Percentiles rank a stretch among this genome's conserved stretches.
These are phyloP conservation scores for Sporodiniella umbellata DNA, from an alignment of 371 early-diverging fungal species.

Conservation along the genomic window DNA sequence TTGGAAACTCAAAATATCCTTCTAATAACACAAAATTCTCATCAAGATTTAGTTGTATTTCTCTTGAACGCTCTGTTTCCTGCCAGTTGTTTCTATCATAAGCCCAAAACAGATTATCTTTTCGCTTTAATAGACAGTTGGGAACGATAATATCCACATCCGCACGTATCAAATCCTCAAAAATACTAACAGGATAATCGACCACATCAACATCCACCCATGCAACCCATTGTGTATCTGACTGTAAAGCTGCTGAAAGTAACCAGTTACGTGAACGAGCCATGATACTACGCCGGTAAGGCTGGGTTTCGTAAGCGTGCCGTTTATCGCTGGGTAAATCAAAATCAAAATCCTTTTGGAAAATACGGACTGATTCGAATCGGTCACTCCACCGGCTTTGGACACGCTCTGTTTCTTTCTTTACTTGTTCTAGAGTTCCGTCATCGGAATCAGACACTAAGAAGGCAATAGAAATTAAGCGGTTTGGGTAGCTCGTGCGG, in stretches of 20 bases:
- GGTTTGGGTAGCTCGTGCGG: slow-evolving; percentile 48
- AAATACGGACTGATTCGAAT: slow-evolving; percentile 47
- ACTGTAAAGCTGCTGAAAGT: slow-evolving; percentile 43
- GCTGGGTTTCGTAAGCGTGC: slow-evolving; percentile 52
- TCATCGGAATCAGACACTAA: slow-evolving; percentile 60
- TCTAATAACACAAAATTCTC: slow-evolving; percentile 38
- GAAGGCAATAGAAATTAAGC: slow-evolving; percentile 54
- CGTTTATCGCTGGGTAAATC: slow-evolving; percentile 46
- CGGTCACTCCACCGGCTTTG: slow-evolving; percentile 22
- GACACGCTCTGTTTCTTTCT: slow-evolving; percentile 27
- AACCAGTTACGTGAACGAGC: slow-evolving; percentile 57
- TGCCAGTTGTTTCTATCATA: slow-evolving; percentile 70
- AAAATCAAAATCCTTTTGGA: slow-evolving; percentile 57
- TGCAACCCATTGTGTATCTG: slow-evolving; percentile 57
- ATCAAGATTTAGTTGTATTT: slow-evolving; percentile 50
- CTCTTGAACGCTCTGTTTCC: slow-evolving; percentile 53
- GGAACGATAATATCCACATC: slow-evolving; percentile 66
- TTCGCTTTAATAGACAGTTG: slow-evolving; percentile 48
- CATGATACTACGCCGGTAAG: slow-evolving; percentile 53
- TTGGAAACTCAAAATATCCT: slow-evolving; percentile 46
- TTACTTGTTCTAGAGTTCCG: slow-evolving; percentile 40
- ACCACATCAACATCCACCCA: slow-evolving; percentile 63
- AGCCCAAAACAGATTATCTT: slow-evolving; percentile 42
- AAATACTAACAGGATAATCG: slow-evolving; percentile 51
- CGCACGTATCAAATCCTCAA: slow-evolving; percentile 54